phyloP scores from a whole-genome alignment of 2,329 filamentous ascomycete species.

The Biscogniauxia sp. region DNA sequence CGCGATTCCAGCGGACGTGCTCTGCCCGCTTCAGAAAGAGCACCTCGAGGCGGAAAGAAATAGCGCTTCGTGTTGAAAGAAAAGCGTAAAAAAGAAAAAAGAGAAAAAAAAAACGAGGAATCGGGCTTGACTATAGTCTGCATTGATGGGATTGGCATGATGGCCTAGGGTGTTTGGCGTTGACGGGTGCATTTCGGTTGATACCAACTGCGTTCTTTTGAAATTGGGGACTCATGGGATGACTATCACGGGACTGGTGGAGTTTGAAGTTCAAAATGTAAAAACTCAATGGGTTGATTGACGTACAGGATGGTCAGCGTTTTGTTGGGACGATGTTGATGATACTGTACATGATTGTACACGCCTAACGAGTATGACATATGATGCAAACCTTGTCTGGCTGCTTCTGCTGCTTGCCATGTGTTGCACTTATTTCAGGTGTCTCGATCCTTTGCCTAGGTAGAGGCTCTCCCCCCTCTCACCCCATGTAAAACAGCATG shows the following conservation, averaged over 20 bases:
- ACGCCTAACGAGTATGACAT: conserved; percentile 17
- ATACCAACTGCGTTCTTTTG: conserved; percentile 25
- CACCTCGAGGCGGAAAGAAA: conserved; percentile 36
- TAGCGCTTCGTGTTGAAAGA: conserved; percentile 35
- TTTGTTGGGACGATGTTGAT: conserved; percentile 4
- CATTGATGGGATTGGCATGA: conserved; percentile 22
- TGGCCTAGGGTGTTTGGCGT: conserved; percentile 15
- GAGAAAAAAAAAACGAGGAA: conserved; percentile 16
- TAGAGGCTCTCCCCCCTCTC: background rate
- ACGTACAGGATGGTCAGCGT: conserved; percentile 4
- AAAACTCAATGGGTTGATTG: background rate
- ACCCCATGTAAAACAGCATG: background rate
- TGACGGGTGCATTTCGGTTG: conserved; percentile 19
- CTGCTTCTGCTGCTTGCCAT: background rate
- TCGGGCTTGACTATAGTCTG: conserved; percentile 9
- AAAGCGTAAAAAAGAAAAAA: too few species aligned
- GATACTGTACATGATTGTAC: conserved; percentile 25
- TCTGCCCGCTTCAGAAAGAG: conserved; percentile 52
- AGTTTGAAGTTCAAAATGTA: background rate
- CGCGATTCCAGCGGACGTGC: conserved; percentile 51
- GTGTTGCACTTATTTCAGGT: conserved; percentile 2
- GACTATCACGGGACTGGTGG: background rate
- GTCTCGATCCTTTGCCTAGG: background rate
- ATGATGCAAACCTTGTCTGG: conserved; percentile 25
- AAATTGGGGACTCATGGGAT: background rate